Percentiles rank a stretch among this genome's conserved stretches.
These are phyloP conservation scores for Xanthoconium separans DNA, from an alignment of 1,284 basidiomycete species.

Conservation along the genomic window DNA sequence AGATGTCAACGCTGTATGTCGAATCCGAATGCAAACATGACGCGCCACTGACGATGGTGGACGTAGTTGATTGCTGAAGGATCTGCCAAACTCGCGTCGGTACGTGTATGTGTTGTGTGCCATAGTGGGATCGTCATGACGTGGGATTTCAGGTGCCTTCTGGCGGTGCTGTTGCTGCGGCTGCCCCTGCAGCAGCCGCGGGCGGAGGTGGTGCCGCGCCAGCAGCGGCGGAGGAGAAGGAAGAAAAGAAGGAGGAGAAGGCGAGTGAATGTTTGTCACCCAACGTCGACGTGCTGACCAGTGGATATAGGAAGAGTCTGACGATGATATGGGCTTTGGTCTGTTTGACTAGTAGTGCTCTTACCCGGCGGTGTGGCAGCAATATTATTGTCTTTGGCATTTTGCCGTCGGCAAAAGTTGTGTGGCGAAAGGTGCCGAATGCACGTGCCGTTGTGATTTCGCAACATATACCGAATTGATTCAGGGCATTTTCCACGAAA, in stretches of 20 bases:
- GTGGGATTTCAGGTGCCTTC: constrained; percentile 66
- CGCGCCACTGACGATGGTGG: not conserved
- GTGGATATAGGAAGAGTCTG: constrained; percentile 70
- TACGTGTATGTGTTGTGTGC: constrained; percentile 46
- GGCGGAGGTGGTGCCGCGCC: constrained; percentile 56
- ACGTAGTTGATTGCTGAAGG: constrained; percentile 90
- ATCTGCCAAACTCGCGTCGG: constrained; percentile 90
- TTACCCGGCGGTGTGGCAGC: constrained; percentile 19
- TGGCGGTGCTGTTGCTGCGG: constrained; percentile 64
- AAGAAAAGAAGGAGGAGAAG: constrained; percentile 83
- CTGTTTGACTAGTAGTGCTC: constrained; percentile 71
- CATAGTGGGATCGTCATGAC: constrained; percentile 8
- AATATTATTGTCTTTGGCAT: not conserved
- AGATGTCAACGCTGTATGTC: constrained; percentile 75
- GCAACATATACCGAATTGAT: too few relatives aligned
- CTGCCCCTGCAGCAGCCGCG: constrained; percentile 51
- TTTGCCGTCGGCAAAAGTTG: constrained; percentile 28
- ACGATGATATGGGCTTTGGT: constrained; percentile 94
- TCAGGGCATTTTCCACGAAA: not conserved
- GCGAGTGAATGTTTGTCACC: constrained; percentile 36
- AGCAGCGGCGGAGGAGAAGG: constrained; percentile 64
- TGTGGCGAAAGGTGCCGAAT: constrained; percentile 20
- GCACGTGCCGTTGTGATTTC: constrained; percentile 11
- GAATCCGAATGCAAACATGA: not conserved
- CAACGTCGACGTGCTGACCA: constrained; percentile 4